Base-by-base conservation (phyloP, 169 alveolate genomes). In the Perkinsus olseni region DNA sequence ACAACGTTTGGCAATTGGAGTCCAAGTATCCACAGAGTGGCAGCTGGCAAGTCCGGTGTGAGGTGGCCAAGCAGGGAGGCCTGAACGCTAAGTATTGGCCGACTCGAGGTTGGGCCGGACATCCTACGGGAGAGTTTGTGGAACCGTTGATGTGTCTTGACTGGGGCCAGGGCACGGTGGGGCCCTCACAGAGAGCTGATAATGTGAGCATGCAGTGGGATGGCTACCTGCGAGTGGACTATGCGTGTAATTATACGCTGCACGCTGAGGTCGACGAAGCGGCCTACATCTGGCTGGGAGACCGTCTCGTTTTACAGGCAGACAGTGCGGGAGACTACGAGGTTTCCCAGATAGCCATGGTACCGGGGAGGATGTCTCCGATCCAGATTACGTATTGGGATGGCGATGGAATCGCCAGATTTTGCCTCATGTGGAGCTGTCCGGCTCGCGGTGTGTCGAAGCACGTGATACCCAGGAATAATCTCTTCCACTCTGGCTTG, bases 211-310 rank as follows among this genome's bases (percentile, higher is more conserved):
- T 94, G 34, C 92, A 94, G 92, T 92, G 39, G 40, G 94, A 92
- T 48, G 95, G 94, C 37, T 94, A 74, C 50, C 24, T 92, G 91
- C 92, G 62, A 38, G 95, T 92, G 36, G 93, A 91, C 4, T 37
- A 34, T 28, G 93, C 91, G 36, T 93, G 94, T 21, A 82, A 82
- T 92, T 94, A 94, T 90, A 94, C 95, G 45, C 92, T 94, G 74
- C 92, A 94, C 91, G 45, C 92, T 48, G 92, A 93, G 34, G 39
- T 92, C 51, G 95, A 94, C 92, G 93, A 94, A 74, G 92, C 93
- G n/a, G 95, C 95, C 92, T 92, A 92, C 74, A 37, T 94, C 39
- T 94, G 95, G 95, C 38, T 94, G 38, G 95, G 92, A 39, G 95
- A 94, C 37, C 91, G 45, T 38, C 45, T 94, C 91, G 62, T 92